phyloP scores from a whole-genome alignment of 495 filamentous ascomycete genomes.

The Aspergillus incahuasiensis region DNA sequence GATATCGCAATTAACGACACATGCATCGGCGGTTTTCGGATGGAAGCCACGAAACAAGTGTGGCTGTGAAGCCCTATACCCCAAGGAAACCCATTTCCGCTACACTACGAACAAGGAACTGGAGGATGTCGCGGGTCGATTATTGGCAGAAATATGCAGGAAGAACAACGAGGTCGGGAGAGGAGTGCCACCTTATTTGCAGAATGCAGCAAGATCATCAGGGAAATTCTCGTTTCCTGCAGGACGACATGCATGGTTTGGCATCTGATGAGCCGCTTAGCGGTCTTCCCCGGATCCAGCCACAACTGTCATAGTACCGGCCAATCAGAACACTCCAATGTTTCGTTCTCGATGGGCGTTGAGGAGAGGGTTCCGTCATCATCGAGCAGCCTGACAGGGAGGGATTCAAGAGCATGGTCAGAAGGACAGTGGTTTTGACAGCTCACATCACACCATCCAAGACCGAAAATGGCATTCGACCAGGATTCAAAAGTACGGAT shows the following conservation, averaged over 20 bases:
- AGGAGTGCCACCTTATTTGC: background rate
- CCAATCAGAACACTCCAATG: slow-evolving; percentile 2
- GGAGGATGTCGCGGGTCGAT: background rate
- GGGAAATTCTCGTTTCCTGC: slow-evolving; percentile 9
- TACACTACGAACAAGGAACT: background rate
- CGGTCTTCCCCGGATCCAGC: slow-evolving; percentile 16
- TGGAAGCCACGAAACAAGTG: background rate
- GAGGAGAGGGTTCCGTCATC: background rate
- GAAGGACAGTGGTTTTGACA: background rate
- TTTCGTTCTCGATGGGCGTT: slow-evolving; percentile 6
- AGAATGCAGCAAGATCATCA: slow-evolving; percentile 1
- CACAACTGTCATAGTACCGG: slow-evolving; percentile 8
- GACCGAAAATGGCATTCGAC: background rate
- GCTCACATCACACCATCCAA: background rate
- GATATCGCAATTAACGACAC: too few species aligned
- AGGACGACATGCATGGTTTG: background rate
- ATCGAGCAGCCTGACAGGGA: background rate
- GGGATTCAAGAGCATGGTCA: background rate
- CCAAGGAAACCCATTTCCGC: slow-evolving; percentile 4
- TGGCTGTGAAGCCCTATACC: background rate
- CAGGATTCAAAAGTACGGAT: background rate
- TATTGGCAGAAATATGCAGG: slow-evolving; percentile 6
- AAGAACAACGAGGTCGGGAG: background rate
- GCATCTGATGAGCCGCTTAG: background rate
- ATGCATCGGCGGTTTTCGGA: background rate